A percentile compares a stretch with the other conserved stretches of the same genome.
These are phyloP conservation scores for Ganoderma lucidum DNA, from an alignment of 1,284 basidiomycete species.

Conservation along the genomic window DNA sequence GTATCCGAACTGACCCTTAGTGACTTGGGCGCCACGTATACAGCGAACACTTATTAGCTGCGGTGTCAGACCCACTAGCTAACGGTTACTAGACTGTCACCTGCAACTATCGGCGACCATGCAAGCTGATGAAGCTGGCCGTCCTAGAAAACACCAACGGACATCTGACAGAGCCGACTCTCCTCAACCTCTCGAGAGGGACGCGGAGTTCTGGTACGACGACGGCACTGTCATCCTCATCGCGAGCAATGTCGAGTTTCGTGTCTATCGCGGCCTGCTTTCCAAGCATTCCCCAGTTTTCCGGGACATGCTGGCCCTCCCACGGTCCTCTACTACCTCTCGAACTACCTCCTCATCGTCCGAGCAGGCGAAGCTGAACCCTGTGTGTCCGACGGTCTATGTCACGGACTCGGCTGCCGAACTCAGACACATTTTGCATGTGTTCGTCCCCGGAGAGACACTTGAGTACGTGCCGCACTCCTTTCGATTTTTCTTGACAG, in stretches of 20 bases:
- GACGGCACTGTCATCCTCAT: constrained; percentile 5
- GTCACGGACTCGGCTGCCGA: constrained; percentile 5
- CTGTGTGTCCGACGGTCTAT: neutral
- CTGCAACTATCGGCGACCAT: too few species aligned
- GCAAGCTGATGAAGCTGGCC: neutral
- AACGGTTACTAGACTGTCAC: too few species aligned
- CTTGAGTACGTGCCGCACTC: neutral
- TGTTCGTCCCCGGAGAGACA: neutral
- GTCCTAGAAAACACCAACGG: neutral
- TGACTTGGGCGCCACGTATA: too few species aligned
- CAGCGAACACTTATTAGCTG: too few species aligned
- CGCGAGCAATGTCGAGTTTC: constrained; percentile 9
- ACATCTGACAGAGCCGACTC: too few species aligned
- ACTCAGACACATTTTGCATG: neutral
- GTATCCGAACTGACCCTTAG: too few species aligned
- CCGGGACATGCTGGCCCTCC: constrained; percentile 6
- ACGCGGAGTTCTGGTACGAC: constrained; percentile 7
- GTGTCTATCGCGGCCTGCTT: constrained; percentile 3
- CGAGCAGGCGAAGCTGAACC: too few species aligned
- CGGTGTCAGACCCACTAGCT: too few species aligned
- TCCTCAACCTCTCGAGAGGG: neutral
- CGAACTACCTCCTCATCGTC: neutral
- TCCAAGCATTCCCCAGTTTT: constrained; percentile 12
- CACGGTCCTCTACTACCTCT: neutral
- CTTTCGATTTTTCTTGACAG: too few species aligned